Base-by-base conservation (phyloP, 2,329 filamentous ascomycete species). In the Rhexocercosporidium sp. region DNA sequence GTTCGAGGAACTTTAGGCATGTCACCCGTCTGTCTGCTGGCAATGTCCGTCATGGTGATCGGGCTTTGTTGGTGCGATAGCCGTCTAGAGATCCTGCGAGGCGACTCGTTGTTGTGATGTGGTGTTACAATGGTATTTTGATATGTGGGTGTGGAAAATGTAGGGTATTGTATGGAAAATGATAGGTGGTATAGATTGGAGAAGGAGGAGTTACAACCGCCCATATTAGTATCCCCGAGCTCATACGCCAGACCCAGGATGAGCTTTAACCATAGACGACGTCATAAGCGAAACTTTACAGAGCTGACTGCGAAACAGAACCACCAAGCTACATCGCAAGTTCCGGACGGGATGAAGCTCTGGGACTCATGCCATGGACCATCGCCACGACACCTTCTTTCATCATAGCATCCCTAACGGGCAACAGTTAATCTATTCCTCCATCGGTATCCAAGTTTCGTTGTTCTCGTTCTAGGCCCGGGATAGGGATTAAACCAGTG, bases 41-140 rank as follows among this genome's bases (percentile, higher is more conserved):
- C 66, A 31, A 67, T 47, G 44, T 72, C 71, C 37, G 71, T 69
- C 71, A 74, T 74, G 59, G 53, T 72, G 65, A 62, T 64, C 57
- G 54, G 22, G 63, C 9, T 57, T 18, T 53, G 44, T 56, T 53
- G 56, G n/a, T 57, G 59, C 37, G 39, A 64, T 37, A 37, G 46
- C 20, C 27, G 31, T 47, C 14, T 59, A 39, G 27, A 41, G 20
- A 29, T 37, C 4, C 22, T 37, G 7, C 34, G 11, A 16, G 53
- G 31, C 6, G 53, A 37, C 57, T 53, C 39, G 34, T 56, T 57
- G 18, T 61, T 66, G 16, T 51, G 61, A 61, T 61, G 47, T 62
- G 62, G 18, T 63, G 20, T 61, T 61, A 25, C 27, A 53, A 14
- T 31, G 41, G 47, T 29, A 29, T 41, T 18, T 64, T 44, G 31